Evolutionary conservation across 2,329 filamentous ascomycete species (phyloP), one percentile per base, ranked within the genome.

Genomic region (Grosmannia clavigera): DNA sequence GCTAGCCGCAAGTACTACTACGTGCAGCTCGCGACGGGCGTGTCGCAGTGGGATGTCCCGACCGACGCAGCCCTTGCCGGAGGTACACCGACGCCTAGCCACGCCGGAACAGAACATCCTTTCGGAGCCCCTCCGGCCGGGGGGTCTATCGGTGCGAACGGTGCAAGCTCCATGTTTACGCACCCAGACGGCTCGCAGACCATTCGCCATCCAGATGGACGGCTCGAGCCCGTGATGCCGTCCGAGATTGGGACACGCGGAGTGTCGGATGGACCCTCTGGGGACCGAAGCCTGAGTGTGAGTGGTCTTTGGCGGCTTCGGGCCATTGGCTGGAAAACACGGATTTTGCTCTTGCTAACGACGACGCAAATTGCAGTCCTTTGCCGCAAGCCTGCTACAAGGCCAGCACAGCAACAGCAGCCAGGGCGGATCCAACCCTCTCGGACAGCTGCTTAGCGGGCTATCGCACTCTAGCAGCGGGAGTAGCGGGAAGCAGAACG

Each of bases 21-120:
- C 70, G 86, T 89, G 57, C 85, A 88, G 71, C 80, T 89, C 59
- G 84, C 83, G 58, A 88, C 85, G 9, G 86, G 86, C 55, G 77
- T 82, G 46, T 87, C 85, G 64, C 85, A 88, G 72, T 89, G 86
- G 86, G 85, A 88, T n/a, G 78, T 81, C 38, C 86, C 86, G 38
- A 88, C 82, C 16, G 76, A 82, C 61, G 78, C 84, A 57, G 84
- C 81, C 9, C 83, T 81, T 53, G 78, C 81, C 27, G 80, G 81
- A 64, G 64, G 64, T 53, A 65, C 64, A 6, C 82, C 75, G 68
- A 84, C 81, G 46, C 84, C 81, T 54, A 79, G 74, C 63, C 62
- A 65, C 58, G 78, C 77, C 61, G 75, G 71, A 58, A 67, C 70
- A 62, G 81, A 86, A 25, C 84, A 87, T 66, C 85, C 84, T 5